Evolutionary conservation across 2,329 filamentous ascomycete genomes (phyloP), one percentile per base, ranked within the genome.

Genomic region (Aureobasidium sp.): DNA sequence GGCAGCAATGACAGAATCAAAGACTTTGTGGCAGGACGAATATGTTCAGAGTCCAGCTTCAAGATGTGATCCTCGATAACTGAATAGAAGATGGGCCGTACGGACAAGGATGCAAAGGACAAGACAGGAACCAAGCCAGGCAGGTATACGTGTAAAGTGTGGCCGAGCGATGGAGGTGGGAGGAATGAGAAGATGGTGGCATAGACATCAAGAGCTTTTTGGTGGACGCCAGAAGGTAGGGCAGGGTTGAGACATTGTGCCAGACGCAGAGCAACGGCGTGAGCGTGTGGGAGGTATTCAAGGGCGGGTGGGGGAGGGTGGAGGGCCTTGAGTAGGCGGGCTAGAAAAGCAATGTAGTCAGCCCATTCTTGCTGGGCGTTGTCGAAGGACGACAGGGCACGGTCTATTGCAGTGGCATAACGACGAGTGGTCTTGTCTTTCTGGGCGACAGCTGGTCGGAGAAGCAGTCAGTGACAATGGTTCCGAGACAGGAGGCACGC

Each of bases 291-390:
- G 63, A 99, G 87, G 37, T 86, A 78, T 9, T 84, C 82, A 62
- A 87, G 83, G 63, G 85, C 86, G 48, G 87, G 78, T 27, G 90
- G 90, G 66, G 92, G 90, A 48, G 89, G 85, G 84, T 99, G 94
- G 26, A 99, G 82, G 41, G 93, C 91, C 85, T 97, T 97, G 65
- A 96, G 81, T 53, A 99, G 81, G 65, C 91, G 86, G 72, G 90
- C 95, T 62, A 99, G 79, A 73, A 97, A 99, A 20, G 93, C 96
- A 71, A 99, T 99, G 73, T 99, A 99, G 77, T 99, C 94, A 53
- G 95, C 94, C 94, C 94, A 99, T 85, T 99, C 94, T 76, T 97
- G 92, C 68, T 97, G 81, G 34, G 91, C 87, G 17, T 90, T 92
- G 73, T 99, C 94, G 78, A 97, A 99, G 37, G 96, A 82, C 50